Conservation (phyloP, 2,329 filamentous ascomycete species). For the Aspergillus aculeatinus region DNA sequence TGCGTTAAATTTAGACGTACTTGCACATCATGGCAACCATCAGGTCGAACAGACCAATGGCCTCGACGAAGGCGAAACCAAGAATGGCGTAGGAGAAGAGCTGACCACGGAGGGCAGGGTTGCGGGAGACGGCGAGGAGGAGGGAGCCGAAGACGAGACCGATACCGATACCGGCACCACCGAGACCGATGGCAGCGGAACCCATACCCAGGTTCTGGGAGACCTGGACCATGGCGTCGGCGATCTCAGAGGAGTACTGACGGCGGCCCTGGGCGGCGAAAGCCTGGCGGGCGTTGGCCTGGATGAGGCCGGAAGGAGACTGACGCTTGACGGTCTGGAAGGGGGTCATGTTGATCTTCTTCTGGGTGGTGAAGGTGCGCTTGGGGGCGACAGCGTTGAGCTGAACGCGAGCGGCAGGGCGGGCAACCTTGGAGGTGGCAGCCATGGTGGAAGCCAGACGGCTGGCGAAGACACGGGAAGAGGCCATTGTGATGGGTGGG, state of each 20-base stretch:
- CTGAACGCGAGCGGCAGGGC: slow-evolving; percentile 68
- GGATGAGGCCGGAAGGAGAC: slow-evolving; percentile 65
- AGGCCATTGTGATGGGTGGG: slow-evolving; percentile 70
- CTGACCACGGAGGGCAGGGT: slow-evolving; percentile 91
- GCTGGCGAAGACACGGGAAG: slow-evolving; percentile 73
- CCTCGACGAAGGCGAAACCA: slow-evolving; percentile 92
- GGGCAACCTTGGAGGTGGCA: slow-evolving; percentile 77
- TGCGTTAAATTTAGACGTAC: slow-evolving; percentile 57
- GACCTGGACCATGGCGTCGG: slow-evolving; percentile 80
- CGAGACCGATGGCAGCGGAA: slow-evolving; percentile 86
- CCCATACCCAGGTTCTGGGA: slow-evolving; percentile 90
- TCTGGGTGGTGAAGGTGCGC: slow-evolving; percentile 61
- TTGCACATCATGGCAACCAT: slow-evolving; percentile 95
- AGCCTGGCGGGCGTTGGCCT: slow-evolving; percentile 64
- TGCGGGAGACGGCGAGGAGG: slow-evolving; percentile 85
- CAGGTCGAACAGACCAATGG: slow-evolving; percentile 74
- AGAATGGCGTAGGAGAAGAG: slow-evolving; percentile 96
- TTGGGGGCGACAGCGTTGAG: slow-evolving; percentile 62
- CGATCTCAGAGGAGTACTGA: slow-evolving; percentile 84
- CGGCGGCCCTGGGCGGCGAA: slow-evolving; percentile 61
- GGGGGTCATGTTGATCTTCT: slow-evolving; percentile 47
- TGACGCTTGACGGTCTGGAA: slow-evolving; percentile 76
- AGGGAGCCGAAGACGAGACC: slow-evolving; percentile 91
- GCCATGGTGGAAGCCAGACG: slow-evolving; percentile 66
- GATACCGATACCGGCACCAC: slow-evolving; percentile 69